phyloP scores from a whole-genome alignment of 2,329 filamentous ascomycete genomes.

The Thyridium curvatum region DNA sequence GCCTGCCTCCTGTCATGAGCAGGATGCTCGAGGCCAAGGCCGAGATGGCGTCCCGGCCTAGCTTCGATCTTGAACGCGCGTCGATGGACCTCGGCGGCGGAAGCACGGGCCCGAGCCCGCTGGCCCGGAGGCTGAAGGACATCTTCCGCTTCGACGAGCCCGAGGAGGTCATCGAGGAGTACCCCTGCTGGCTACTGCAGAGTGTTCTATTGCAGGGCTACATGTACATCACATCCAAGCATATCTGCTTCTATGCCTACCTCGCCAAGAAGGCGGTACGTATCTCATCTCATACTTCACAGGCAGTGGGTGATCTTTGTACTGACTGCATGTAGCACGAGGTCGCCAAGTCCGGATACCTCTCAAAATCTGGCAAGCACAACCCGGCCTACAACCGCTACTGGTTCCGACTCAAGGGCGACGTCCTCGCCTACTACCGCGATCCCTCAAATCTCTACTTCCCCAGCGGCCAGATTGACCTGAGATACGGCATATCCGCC shows the following conservation, averaged over 20 bases:
- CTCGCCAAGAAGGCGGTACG: slow-evolving; percentile 85
- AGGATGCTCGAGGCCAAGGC: slow-evolving; percentile 69
- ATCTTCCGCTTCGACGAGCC: slow-evolving; percentile 78
- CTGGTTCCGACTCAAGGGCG: slow-evolving; percentile 89
- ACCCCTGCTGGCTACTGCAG: slow-evolving; percentile 88
- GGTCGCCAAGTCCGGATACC: slow-evolving; percentile 77
- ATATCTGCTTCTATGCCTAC: slow-evolving; percentile 96
- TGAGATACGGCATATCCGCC: slow-evolving; percentile 88
- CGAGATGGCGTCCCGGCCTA: slow-evolving; percentile 53
- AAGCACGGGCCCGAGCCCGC: slow-evolving; percentile 43
- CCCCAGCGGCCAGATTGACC: slow-evolving; percentile 82
- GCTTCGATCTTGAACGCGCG: slow-evolving; percentile 45
- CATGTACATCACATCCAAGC: slow-evolving; percentile 88
- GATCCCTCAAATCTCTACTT: slow-evolving; percentile 86
- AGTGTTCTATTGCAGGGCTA: slow-evolving; percentile 90
- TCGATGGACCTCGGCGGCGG: slow-evolving; percentile 20
- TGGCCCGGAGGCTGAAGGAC: slow-evolving; percentile 69
- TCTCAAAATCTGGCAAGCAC: slow-evolving; percentile 81
- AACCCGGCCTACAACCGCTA: slow-evolving; percentile 85
- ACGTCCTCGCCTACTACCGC: slow-evolving; percentile 84
- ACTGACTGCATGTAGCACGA: slow-evolving; percentile 43
- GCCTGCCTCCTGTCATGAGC: slow-evolving; percentile 67
- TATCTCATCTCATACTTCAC: too few relatives aligned
- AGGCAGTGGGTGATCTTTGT: too few relatives aligned
- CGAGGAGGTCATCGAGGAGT: slow-evolving; percentile 86